These are phyloP conservation scores for Brettanomyces custersianus DNA, from an alignment of 805 yeast species.

Conservation along the genomic window DNA sequence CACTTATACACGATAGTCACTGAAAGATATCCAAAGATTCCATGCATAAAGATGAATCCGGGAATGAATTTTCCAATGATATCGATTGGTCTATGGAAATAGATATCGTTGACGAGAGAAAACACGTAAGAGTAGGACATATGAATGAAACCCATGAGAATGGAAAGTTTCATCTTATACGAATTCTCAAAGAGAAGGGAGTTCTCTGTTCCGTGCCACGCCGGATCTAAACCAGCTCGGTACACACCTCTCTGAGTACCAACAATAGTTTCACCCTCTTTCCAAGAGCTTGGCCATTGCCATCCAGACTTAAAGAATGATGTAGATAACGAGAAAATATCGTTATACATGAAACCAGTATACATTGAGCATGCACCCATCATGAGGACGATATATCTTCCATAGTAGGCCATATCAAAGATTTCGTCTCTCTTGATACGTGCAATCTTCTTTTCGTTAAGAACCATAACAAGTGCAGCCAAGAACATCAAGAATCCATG, in stretches of 20 bases:
- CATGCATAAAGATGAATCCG: constrained; percentile 89
- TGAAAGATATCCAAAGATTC: constrained; percentile 89
- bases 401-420: constrained; percentile 91
- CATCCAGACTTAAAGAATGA: constrained; percentile 83
- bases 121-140: constrained; percentile 87
- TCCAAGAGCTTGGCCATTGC: constrained; percentile 79
- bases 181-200: constrained; percentile 85
- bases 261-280: constrained; percentile 57
- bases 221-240: constrained; percentile 80
- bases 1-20: constrained; percentile 86
- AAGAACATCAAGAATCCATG: constrained; percentile 81
- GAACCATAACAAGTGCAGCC: constrained; percentile 62
- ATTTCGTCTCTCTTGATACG: constrained; percentile 79
- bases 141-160: constrained; percentile 88
- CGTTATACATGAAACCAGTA: constrained; percentile 91
- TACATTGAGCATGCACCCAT: constrained; percentile 96
- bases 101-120: constrained; percentile 70
- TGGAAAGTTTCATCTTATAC: constrained; percentile 93
- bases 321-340: constrained; percentile 86
- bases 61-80: constrained; percentile 91
- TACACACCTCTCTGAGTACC: constrained; percentile 67
- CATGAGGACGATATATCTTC: constrained; percentile 80
- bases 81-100: constrained; percentile 66
- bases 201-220: constrained; percentile 98
- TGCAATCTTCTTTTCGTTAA: constrained; percentile 64